Evolutionary conservation across 495 filamentous ascomycete species (phyloP).

Genomic region (Penicillium canariense): DNA sequence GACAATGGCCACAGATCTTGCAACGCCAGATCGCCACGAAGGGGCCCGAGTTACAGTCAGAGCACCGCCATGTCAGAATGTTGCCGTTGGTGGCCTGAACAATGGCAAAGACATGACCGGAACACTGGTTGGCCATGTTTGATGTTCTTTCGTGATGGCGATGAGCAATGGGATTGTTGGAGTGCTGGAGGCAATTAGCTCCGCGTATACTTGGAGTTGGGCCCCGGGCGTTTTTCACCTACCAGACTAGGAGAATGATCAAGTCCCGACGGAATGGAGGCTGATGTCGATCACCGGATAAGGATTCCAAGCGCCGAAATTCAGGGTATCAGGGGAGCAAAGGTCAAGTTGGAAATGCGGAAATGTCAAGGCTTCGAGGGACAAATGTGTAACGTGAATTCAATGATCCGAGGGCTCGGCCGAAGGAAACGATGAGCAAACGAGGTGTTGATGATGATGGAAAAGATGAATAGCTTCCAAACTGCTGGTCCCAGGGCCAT

Average conservation of each 20-base stretch:
- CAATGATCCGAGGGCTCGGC: neutral
- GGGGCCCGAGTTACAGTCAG: constrained; percentile 50
- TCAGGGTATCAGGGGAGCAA: neutral
- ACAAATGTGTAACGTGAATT: neutral
- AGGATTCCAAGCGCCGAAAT: constrained; percentile 5
- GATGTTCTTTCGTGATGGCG: neutral
- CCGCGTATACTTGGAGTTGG: constrained; percentile 10
- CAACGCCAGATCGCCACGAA: constrained; percentile 51
- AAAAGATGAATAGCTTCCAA: neutral
- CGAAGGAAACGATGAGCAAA: neutral
- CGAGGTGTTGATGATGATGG: constrained; percentile 3
- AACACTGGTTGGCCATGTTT: constrained; percentile 49
- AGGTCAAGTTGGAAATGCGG: neutral
- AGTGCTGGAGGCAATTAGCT: constrained; percentile 4
- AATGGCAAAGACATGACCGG: constrained; percentile 46
- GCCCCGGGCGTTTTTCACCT: constrained; percentile 19
- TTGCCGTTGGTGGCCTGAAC: constrained; percentile 49
- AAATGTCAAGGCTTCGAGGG: neutral
- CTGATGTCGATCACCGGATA: constrained; percentile 26
- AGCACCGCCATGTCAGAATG: constrained; percentile 49
- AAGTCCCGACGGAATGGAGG: constrained; percentile 26
- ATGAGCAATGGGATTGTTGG: neutral
- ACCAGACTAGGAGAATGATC: constrained; percentile 17
- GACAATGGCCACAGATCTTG: constrained; percentile 48
- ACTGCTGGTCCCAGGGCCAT: constrained; percentile 13